These are phyloP conservation scores for Basipetospora chlamydospora DNA, from an alignment of 2,329 filamentous ascomycete species.

Conservation along the genomic window DNA sequence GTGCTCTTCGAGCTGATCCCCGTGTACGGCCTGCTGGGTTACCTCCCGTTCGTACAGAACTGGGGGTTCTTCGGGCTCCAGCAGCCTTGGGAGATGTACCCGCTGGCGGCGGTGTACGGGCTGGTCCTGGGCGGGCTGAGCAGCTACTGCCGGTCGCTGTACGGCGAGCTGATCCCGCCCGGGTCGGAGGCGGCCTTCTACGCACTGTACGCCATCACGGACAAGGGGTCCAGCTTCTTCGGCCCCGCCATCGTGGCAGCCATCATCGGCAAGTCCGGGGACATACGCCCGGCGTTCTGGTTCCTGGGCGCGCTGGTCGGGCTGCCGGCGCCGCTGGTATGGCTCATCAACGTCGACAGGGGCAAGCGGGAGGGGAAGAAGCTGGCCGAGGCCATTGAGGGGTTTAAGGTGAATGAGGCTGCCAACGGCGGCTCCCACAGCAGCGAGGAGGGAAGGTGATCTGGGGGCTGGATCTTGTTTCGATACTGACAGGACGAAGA, in stretches of 20 bases:
- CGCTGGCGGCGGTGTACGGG: slow-evolving; percentile 78
- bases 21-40: slow-evolving; percentile 77
- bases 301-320: slow-evolving; percentile 80
- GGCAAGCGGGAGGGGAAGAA: slow-evolving; percentile 54
- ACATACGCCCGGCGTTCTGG: slow-evolving; percentile 78
- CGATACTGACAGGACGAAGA: too few species aligned
- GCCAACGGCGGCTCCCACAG: slow-evolving; percentile 2
- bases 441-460: neutral
- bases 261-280: slow-evolving; percentile 73
- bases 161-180: slow-evolving; percentile 83
- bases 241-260: slow-evolving; percentile 85
- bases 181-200: slow-evolving; percentile 95
- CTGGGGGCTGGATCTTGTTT: neutral
- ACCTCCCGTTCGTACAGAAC: slow-evolving; percentile 61
- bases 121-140: slow-evolving; percentile 87
- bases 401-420: slow-evolving; percentile 22
- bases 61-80: slow-evolving; percentile 77
- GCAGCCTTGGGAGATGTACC: slow-evolving; percentile 94
- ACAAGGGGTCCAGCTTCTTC: slow-evolving; percentile 90
- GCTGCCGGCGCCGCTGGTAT: slow-evolving; percentile 71
- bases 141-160: slow-evolving; percentile 83
- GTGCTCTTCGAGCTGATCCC: slow-evolving; percentile 84
- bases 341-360: slow-evolving; percentile 69
- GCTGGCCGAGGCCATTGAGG: slow-evolving; percentile 46
- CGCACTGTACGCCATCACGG: slow-evolving; percentile 90